Evolutionary conservation across 306 rosid genomes (phyloP), one percentile per base, ranked within the genome.

Genomic region (Gynostemma pentaphyllum): DNA sequence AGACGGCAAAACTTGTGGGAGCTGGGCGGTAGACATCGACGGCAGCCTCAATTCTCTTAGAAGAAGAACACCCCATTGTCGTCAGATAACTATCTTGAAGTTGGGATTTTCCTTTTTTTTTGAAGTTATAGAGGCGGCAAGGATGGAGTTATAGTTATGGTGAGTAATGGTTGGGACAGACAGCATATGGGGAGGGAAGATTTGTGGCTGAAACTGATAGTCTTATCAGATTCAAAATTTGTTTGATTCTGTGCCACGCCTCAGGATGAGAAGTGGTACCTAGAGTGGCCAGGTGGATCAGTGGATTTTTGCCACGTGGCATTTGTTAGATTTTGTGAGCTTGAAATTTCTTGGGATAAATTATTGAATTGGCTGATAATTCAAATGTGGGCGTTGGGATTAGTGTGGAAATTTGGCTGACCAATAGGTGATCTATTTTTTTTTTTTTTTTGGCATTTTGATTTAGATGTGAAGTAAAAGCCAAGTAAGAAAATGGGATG

Each of bases 1-100:
- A 92, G 5, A 82, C 86, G 0, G 95, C 88, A n/a, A 85, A 91
- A 76, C 98, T 85, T 0, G 96, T 65, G 1, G 95, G 95, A 1
- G 98, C 85, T 5, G 96, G 95, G 1, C 73, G 81, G 78, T 83
- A 92, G 0, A 40, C 65, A 11, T 69, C 78, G 1, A 47, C 73
- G 2, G 72, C 59, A 4, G 72, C 71, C 1, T 91, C 84, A 2
- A 84, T 32, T 26, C 67, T 68, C 68, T 81, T 84, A 1, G 98
- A 92, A 13, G 95, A 72, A 18, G 77, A 70, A 26, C 98, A 88
- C 0, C 98, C 98, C 98, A 92, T 87, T 18, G 57, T 56, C 2
- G 29, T 7, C 1, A 10, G 48, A 29, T 54, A 1, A 24, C 1
- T 2, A 7, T 26, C 30, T 16, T 15, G 57, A 21, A 3, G 4